These are phyloP conservation scores for Tulasnella calospora DNA, from an alignment of 768 basidiomycete genomes.

Conservation along the genomic window DNA sequence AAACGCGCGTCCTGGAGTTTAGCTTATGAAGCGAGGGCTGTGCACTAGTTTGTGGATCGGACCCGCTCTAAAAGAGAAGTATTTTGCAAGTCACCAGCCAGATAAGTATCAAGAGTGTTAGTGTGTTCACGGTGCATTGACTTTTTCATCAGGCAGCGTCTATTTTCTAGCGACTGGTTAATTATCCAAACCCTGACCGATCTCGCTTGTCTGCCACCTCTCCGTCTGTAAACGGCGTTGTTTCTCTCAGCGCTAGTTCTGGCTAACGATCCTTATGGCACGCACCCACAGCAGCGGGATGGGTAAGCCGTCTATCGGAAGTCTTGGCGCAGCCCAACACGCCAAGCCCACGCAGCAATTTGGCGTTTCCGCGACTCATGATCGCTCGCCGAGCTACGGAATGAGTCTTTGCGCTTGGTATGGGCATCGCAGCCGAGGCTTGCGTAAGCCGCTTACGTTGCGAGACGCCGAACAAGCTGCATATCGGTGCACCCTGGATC, in stretches of 20 bases:
- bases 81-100: too few relatives aligned
- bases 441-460: neutral
- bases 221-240: neutral
- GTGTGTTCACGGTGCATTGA: neutral
- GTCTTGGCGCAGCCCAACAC: neutral
- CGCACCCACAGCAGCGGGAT: neutral
- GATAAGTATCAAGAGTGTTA: neutral
- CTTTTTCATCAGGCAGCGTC: neutral
- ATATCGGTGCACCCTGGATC: neutral
- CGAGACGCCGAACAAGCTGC: neutral
- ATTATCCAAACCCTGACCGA: neutral
- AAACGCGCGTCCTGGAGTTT: neutral
- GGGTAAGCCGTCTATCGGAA: neutral
- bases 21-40: neutral
- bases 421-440: neutral
- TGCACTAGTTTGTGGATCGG: neutral
- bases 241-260: too few relatives aligned
- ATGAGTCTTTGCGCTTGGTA: neutral
- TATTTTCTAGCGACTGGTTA: neutral
- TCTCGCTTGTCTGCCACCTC: neutral
- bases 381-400: neutral
- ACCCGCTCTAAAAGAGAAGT: neutral
- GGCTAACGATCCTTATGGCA: neutral
- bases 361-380: neutral
- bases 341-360: neutral